Conservation (phyloP, 2,329 filamentous ascomycete genomes). For the Fusarium gaditjirri region DNA sequence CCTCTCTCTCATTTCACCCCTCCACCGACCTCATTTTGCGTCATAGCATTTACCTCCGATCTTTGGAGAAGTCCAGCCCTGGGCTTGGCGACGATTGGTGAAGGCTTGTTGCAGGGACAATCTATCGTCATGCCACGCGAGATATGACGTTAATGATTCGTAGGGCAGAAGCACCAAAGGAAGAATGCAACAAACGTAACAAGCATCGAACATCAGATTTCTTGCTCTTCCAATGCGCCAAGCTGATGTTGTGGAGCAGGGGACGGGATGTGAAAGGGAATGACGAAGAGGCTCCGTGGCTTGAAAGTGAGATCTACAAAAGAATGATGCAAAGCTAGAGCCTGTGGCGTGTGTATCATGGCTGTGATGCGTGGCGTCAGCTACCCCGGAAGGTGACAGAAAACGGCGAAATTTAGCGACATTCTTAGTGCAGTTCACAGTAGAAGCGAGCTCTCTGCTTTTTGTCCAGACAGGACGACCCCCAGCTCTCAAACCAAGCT, state of each 20-base stretch:
- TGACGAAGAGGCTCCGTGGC: conserved; percentile 39
- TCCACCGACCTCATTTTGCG: conserved; percentile 39
- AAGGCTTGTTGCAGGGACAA: conserved; percentile 24
- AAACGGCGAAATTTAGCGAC: conserved; percentile 1
- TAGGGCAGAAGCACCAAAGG: conserved; percentile 19
- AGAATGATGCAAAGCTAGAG: conserved; percentile 11
- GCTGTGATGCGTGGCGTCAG: conserved; percentile 39
- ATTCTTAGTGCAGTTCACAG: background rate
- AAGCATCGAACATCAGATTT: conserved; percentile 9
- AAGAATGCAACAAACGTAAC: background rate
- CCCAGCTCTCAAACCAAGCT: conserved; percentile 15
- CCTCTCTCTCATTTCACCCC: background rate
- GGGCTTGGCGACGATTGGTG: conserved; percentile 20
- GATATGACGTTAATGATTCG: conserved; percentile 43
- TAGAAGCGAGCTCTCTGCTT: background rate
- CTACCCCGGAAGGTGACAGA: conserved; percentile 20
- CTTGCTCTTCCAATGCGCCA: conserved; percentile 34
- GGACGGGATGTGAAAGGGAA: conserved; percentile 9
- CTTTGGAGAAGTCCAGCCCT: conserved; percentile 21
- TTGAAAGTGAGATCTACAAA: conserved; percentile 20
- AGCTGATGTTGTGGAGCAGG: conserved; percentile 35
- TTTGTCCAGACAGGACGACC: conserved; percentile 4
- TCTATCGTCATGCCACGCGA: conserved; percentile 38
- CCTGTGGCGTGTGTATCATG: conserved; percentile 30
- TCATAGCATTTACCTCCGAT: conserved; percentile 39